Evolutionary conservation across 768 basidiomycete species (phyloP).

Genomic region (Lactarius evosmus): DNA sequence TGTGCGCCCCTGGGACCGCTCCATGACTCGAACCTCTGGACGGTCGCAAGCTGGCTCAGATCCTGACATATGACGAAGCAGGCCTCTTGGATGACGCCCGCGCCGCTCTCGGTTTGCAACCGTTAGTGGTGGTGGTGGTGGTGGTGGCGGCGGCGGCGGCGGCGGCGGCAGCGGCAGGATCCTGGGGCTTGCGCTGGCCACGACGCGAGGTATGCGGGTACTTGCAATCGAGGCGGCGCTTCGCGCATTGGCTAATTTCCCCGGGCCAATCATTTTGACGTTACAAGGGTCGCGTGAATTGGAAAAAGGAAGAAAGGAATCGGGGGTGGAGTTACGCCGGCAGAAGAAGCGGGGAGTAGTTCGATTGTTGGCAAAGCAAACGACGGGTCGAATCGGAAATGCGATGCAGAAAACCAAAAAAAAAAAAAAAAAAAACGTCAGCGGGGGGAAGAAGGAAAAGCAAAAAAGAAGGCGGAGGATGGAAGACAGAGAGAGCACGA

Average conservation of each 20-base stretch:
- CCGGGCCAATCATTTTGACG: background rate
- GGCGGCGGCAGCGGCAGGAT: background rate
- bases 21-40: background rate
- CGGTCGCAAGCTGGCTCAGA: background rate
- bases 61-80: background rate
- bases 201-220: constrained; percentile 30
- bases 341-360: background rate
- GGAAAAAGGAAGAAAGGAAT: constrained; percentile 18
- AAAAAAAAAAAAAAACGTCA: background rate
- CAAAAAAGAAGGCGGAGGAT: background rate
- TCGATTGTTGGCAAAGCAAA: constrained; percentile 10
- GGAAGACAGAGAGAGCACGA: constrained; percentile 9
- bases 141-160: constrained; percentile 13
- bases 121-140: constrained; percentile 8
- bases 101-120: constrained; percentile 25
- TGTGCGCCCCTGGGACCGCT: background rate
- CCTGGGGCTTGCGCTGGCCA: constrained; percentile 28
- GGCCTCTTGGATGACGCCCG: constrained; percentile 10
- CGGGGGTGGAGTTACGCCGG: background rate
- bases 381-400: background rate
- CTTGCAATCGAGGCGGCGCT: constrained; percentile 24
- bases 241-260: constrained; percentile 26
- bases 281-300: constrained; percentile 3
- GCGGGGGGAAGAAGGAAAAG: background rate
- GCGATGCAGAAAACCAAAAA: background rate